Evolutionary conservation across 139 green algal species (phyloP).

Genomic region (Chloropicon primus): DNA sequence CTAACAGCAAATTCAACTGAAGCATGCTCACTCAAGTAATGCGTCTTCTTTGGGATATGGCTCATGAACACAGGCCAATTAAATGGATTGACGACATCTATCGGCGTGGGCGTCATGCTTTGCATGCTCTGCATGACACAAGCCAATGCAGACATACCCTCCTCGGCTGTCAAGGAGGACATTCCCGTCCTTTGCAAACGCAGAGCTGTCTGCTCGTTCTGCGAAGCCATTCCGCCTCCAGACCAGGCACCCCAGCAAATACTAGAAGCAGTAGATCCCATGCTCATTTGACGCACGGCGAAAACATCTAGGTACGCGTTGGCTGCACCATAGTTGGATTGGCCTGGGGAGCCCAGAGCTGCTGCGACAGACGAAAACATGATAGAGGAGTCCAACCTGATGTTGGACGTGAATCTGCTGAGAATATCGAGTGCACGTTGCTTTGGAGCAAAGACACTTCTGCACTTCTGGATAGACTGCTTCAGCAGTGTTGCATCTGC

Average conservation of each 20-base stretch:
- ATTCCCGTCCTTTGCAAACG: neutral
- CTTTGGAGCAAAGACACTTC: conserved; percentile 25
- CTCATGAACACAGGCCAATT: neutral
- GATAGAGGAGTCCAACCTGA: neutral
- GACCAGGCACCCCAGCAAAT: conserved; percentile 73
- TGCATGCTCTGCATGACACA: neutral
- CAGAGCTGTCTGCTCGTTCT: neutral
- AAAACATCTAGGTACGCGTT: conserved; percentile 40
- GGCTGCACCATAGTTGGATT: conserved; percentile 58
- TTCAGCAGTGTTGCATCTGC: conserved; percentile 45
- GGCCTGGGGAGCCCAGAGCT: conserved; percentile 36
- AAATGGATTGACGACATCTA: neutral
- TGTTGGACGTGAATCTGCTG: neutral
- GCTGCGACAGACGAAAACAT: conserved; percentile 51
- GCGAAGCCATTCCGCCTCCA: conserved; percentile 29
- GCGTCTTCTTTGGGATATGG: neutral
- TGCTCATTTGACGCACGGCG: conserved; percentile 5
- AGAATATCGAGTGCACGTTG: neutral
- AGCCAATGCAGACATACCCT: neutral
- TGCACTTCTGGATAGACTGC: conserved; percentile 26
- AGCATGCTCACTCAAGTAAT: neutral
- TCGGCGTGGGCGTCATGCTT: neutral
- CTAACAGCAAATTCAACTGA: neutral
- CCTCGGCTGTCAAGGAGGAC: neutral
- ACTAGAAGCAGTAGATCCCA: conserved; percentile 7